A percentile compares a stretch with the other conserved stretches of the same genome.
Evolutionary conservation across 2,329 filamentous ascomycete genomes (phyloP).

Genomic region (Emergomyces africanus): DNA sequence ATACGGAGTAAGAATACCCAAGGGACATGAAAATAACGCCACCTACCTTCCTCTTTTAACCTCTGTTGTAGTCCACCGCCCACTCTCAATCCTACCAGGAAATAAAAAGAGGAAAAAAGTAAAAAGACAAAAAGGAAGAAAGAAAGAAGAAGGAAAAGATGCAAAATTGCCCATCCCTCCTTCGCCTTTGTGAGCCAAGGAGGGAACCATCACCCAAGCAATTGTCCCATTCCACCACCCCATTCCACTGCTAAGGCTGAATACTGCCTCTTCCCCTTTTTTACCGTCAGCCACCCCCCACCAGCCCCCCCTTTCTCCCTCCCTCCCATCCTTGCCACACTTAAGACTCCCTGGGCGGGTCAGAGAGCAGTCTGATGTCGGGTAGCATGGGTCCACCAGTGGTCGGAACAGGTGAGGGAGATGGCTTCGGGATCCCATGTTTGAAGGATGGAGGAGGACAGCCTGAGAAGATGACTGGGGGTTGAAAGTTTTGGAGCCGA

Average conservation of each 20-base stretch:
- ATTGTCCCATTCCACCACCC: too few species aligned
- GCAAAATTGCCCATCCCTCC: not conserved
- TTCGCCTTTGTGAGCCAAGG: not conserved
- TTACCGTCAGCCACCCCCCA: not conserved
- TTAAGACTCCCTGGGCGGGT: not conserved
- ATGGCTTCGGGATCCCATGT: conserved; percentile 3
- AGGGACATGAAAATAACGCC: too few species aligned
- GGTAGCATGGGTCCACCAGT: conserved; percentile 3
- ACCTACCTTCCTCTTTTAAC: not conserved
- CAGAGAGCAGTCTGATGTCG: conserved; percentile 1
- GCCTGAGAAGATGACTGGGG: not conserved
- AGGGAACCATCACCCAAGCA: too few species aligned
- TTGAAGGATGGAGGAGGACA: conserved; percentile 6
- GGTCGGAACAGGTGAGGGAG: conserved; percentile 5
- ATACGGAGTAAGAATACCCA: too few species aligned
- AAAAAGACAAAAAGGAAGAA: too few species aligned
- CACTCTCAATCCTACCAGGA: not conserved
- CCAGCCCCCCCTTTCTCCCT: not conserved
- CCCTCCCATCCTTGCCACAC: not conserved
- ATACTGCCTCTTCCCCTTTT: not conserved
- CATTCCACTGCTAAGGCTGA: not conserved
- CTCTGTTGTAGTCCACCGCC: not conserved
- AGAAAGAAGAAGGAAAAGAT: too few species aligned
- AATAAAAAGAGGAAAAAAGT: too few species aligned
- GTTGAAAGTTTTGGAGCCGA: conserved; percentile 4